Evolutionary conservation across 768 basidiomycete genomes (phyloP).

Genomic region (Mycena chlorophos): DNA sequence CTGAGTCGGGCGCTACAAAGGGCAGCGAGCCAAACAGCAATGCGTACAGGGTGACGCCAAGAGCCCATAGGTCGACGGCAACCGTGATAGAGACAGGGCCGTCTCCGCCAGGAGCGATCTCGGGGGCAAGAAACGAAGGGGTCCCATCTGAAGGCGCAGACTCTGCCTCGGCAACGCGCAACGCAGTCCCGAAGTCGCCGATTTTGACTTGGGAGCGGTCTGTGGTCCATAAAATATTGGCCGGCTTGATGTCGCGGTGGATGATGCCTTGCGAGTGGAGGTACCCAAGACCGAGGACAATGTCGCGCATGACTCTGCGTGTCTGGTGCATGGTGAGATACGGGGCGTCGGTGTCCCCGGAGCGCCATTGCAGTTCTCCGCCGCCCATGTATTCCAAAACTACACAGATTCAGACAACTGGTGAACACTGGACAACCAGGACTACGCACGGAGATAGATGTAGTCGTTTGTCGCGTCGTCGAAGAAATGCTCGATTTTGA

Average conservation of each 20-base stretch:
- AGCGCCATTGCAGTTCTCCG: slow-evolving; percentile 92
- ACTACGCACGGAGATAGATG: slow-evolving; percentile 86
- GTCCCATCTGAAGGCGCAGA: slow-evolving; percentile 60
- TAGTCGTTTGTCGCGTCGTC: slow-evolving; percentile 86
- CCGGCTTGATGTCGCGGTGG: slow-evolving; percentile 98
- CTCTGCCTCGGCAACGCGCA: slow-evolving; percentile 91
- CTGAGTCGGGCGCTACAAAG: slow-evolving; percentile 43
- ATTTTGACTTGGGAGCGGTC: slow-evolving; percentile 93
- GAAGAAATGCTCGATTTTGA: slow-evolving; percentile 89
- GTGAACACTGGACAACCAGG: slow-evolving; percentile 3
- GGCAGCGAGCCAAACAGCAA: slow-evolving; percentile 87
- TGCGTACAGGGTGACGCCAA: slow-evolving; percentile 94
- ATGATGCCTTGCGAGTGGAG: slow-evolving; percentile 97
- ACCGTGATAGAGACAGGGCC: slow-evolving; percentile 63
- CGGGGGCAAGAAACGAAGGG: slow-evolving; percentile 95
- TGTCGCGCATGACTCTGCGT: slow-evolving; percentile 86
- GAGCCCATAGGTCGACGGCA: slow-evolving; percentile 96
- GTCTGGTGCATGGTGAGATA: slow-evolving; percentile 82
- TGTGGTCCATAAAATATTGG: slow-evolving; percentile 88
- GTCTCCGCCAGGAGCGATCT: slow-evolving; percentile 58
- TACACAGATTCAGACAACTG: slow-evolving; percentile 32
- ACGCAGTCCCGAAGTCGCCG: slow-evolving; percentile 96
- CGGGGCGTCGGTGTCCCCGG: slow-evolving; percentile 55
- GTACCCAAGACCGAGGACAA: slow-evolving; percentile 92
- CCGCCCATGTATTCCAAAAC: slow-evolving; percentile 97